These are phyloP conservation scores for Aspergillus sp. DNA, from an alignment of 2,329 filamentous ascomycete genomes.

Conservation along the genomic window DNA sequence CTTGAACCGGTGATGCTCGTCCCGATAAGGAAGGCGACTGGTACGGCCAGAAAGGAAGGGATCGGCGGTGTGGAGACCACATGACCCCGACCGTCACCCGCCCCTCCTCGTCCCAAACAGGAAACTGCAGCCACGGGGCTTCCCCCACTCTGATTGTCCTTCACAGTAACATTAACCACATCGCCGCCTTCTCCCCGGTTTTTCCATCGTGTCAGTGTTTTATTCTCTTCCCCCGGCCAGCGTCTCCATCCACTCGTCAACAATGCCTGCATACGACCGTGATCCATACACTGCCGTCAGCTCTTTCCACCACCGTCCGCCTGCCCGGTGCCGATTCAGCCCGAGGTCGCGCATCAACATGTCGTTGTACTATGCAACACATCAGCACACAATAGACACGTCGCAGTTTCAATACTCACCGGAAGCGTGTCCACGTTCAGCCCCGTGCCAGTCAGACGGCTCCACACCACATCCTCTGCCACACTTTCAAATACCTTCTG, in stretches of 20 bases:
- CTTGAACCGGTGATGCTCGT: too few species aligned
- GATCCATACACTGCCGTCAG: conserved; percentile 23
- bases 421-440: conserved; percentile 24
- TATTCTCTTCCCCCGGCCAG: background rate
- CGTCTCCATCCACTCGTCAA: conserved; percentile 24
- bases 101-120: background rate
- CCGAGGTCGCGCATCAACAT: conserved; percentile 25
- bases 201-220: background rate
- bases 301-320: conserved; percentile 20
- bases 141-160: background rate
- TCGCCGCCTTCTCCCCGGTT: background rate
- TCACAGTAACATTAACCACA: background rate
- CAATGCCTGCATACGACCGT: conserved; percentile 25
- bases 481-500: conserved; percentile 13
- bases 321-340: conserved; percentile 23
- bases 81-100: background rate
- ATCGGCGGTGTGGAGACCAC: background rate
- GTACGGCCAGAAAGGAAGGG: background rate
- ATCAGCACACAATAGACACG: background rate
- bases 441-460: conserved; percentile 19
- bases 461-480: conserved; percentile 24
- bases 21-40: too few species aligned
- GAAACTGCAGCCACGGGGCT: background rate
- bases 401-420: conserved; percentile 10
- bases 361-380: conserved; percentile 24